These are phyloP conservation scores for Corynascus novoguineensis DNA, from an alignment of 495 filamentous ascomycete species.

Conservation along the genomic window DNA sequence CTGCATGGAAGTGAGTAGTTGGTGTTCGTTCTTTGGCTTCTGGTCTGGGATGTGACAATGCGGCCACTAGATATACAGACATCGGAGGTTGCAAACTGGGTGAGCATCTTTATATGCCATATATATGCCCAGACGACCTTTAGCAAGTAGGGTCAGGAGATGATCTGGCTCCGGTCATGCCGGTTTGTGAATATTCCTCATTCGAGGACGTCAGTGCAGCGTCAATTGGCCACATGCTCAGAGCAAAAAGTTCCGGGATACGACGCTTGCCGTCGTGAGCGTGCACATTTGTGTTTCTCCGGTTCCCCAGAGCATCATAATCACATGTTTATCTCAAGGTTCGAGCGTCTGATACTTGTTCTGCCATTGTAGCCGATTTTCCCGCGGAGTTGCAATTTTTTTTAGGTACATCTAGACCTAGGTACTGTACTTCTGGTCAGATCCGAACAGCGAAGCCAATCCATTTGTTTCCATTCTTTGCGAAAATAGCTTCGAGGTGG, in stretches of 20 bases:
- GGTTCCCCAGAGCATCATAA: background rate
- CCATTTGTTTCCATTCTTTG: background rate
- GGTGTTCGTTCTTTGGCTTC: too few relatives aligned
- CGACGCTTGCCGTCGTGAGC: background rate
- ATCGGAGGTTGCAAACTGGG: too few relatives aligned
- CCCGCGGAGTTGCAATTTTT: background rate
- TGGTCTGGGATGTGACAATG: too few relatives aligned
- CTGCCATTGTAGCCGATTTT: background rate
- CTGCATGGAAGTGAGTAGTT: too few relatives aligned
- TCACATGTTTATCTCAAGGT: constrained; percentile 1
- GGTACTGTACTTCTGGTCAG: background rate
- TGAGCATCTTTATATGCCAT: too few relatives aligned
- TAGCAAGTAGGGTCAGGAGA: too few relatives aligned
- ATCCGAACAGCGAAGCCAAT: too few relatives aligned
- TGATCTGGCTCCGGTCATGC: background rate
- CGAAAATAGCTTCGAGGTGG: background rate
- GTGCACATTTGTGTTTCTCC: background rate
- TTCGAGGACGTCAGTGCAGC: background rate
- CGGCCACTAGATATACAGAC: too few relatives aligned
- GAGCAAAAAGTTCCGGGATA: background rate
- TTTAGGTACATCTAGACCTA: background rate
- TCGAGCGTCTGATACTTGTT: background rate
- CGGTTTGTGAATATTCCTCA: background rate
- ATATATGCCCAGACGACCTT: too few relatives aligned
- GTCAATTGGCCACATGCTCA: background rate